Conservation (phyloP, 139 green algal genomes). For the Parachlorella kessleri region DNA sequence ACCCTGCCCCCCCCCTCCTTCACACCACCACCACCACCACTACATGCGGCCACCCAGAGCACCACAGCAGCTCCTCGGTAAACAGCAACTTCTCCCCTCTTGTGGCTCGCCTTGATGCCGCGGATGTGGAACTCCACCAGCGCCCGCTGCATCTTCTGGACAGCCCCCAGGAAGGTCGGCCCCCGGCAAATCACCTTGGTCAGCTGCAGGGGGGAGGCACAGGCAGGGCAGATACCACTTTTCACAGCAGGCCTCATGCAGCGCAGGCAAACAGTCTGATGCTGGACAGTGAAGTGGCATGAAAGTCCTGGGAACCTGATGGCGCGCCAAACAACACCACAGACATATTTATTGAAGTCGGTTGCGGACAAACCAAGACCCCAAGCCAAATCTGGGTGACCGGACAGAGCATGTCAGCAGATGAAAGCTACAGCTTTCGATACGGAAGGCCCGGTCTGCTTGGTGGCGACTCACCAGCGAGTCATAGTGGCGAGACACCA, state of each 20-base stretch:
- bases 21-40: not conserved
- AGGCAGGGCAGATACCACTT: too few species aligned
- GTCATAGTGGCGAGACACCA: constrained; percentile 87
- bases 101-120: constrained; percentile 83
- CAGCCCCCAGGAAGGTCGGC: constrained; percentile 72
- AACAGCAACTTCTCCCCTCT: too few species aligned
- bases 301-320: too few species aligned
- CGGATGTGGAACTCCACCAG: constrained; percentile 91
- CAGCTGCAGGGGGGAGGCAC: constrained; percentile 34
- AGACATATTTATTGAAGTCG: not conserved
- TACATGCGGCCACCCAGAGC: too few species aligned
- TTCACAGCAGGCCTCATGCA: too few species aligned
- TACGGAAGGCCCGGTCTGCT: not conserved
- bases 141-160: constrained; percentile 89
- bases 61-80: too few species aligned
- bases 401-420: too few species aligned
- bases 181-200: constrained; percentile 83
- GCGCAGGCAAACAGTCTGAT: too few species aligned
- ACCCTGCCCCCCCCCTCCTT: too few species aligned
- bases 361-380: not conserved
- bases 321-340: not conserved
- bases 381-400: not conserved
- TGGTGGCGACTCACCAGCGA: constrained; percentile 49
- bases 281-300: too few species aligned
- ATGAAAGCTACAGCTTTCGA: too few species aligned